phyloP scores from a whole-genome alignment of 257 asterid genomes.

The Anisodus acutangulus region DNA sequence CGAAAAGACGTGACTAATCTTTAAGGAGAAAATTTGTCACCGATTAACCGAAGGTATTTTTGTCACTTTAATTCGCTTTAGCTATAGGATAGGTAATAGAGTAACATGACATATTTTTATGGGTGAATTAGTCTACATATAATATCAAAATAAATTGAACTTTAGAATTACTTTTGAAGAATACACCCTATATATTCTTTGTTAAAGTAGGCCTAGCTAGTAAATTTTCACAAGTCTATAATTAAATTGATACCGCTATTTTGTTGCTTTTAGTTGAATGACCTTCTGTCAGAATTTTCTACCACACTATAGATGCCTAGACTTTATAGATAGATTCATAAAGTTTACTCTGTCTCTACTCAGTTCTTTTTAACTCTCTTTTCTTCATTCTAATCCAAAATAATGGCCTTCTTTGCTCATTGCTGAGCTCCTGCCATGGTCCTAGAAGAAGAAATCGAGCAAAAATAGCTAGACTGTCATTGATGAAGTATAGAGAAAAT shows the following conservation, averaged over 20 bases:
- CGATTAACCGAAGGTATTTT: background rate
- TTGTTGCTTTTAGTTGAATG: constrained; percentile 12
- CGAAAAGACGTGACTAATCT: background rate
- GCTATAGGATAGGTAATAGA: background rate
- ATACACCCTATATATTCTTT: background rate
- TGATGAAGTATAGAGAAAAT: too few relatives aligned
- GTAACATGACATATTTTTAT: constrained; percentile 15
- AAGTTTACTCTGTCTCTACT: constrained; percentile 16
- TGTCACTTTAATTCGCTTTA: background rate
- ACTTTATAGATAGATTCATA: background rate
- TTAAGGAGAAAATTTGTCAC: background rate
- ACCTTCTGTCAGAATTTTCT: background rate
- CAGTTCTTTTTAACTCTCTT: background rate
- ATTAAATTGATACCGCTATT: background rate
- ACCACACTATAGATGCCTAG: background rate
- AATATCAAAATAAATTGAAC: background rate
- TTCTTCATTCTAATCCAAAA: background rate
- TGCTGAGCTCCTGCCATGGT: too few relatives aligned
- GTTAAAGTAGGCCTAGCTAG: background rate
- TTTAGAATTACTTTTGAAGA: background rate
- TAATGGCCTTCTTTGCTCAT: background rate
- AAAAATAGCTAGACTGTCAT: too few relatives aligned
- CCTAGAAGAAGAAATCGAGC: too few relatives aligned
- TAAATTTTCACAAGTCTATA: background rate
- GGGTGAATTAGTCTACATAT: background rate